Evolutionary conservation across 1,139 yeast genomes (phyloP), one percentile per base, ranked within the genome.

Genomic region (Blastobotrys raffinosifermentans): DNA sequence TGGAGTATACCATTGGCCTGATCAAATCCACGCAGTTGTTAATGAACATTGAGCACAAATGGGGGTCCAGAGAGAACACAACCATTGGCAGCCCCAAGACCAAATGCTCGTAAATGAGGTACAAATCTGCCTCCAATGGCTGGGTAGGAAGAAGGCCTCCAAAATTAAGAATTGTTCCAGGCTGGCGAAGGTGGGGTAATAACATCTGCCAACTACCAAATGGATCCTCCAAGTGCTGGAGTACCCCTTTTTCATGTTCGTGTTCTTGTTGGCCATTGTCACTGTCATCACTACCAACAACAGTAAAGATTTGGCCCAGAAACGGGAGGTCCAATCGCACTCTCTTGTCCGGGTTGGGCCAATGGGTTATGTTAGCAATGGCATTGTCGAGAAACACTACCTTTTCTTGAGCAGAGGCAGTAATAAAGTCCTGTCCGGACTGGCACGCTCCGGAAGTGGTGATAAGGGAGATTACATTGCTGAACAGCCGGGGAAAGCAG

Each of bases 381-480:
- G 55, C 58, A 2, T 51, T 44, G 41, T 56, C 58, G n/a, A 56
- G 33, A 3, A 53, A 39, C 5, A 57, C 55, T 23, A 52, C 37
- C 35, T 53, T 50, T 9, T 43, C 44, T 16, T 52, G 54, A 34
- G 48, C 33, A 8, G 46, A 37, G 32, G 33, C 35, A 13, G 32
- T 26, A 13, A 40, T 21, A 35, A 43, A 35, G 26, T 33, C 30
- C 30, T 30, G 25, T 22, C 38, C 35, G 13, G 37, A 19, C 2
- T 35, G 22, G 22, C 40, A 33, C 13, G 26, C 30, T 14, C 32
- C 13, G 34, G 27, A 38, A 25, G 31, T 39, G 38, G 19, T 33
- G 36, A 23, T n/a, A 40, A 42, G 21, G 45, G 39, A 15, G 38
- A 35, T 30, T 44, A 29, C 17, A 54, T 46, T 40, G 33, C 46